These are phyloP conservation scores for Grigorovia humatica DNA, from an alignment of 805 yeast species.

Conservation along the genomic window DNA sequence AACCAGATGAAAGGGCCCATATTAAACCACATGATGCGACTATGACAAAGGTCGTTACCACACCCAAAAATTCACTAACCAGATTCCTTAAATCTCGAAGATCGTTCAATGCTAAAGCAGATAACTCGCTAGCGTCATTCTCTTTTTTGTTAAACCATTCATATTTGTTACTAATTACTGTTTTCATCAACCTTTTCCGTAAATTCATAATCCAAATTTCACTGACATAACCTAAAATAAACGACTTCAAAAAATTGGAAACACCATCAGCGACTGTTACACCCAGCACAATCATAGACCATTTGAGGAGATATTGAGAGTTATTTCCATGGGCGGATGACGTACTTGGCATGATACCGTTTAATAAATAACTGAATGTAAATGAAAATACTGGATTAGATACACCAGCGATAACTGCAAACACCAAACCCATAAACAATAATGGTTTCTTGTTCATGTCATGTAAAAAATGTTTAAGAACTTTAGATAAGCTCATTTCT, in stretches of 20 bases:
- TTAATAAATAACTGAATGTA: conserved; percentile 58
- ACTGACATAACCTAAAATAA: conserved; percentile 44
- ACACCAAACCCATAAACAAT: conserved; percentile 40
- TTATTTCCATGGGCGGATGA: conserved; percentile 26
- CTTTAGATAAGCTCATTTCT: conserved; percentile 20
- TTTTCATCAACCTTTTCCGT: conserved; percentile 39
- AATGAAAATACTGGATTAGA: conserved; percentile 71
- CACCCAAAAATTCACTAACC: conserved; percentile 51
- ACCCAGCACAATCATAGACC: conserved; percentile 59
- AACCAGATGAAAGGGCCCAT: conserved; percentile 74
- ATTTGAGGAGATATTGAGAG: conserved; percentile 34
- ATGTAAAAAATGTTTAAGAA: conserved; percentile 24
- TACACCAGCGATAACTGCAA: conserved; percentile 49
- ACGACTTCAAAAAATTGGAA: conserved; percentile 40
- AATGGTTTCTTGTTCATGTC: conserved; percentile 21
- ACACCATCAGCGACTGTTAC: conserved; percentile 58
- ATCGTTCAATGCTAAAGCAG: conserved; percentile 70
- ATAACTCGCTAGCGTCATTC: conserved; percentile 40
- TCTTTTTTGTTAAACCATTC: conserved; percentile 39
- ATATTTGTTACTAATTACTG: conserved; percentile 41
- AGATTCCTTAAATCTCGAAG: conserved; percentile 63
- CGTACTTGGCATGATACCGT: conserved; percentile 44
- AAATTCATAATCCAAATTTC: conserved; percentile 57
- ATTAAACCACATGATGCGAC: conserved; percentile 50
- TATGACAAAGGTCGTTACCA: conserved; percentile 41